phyloP scores from a whole-genome alignment of 305 asterid genomes.

The Fraxinus baroniana region DNA sequence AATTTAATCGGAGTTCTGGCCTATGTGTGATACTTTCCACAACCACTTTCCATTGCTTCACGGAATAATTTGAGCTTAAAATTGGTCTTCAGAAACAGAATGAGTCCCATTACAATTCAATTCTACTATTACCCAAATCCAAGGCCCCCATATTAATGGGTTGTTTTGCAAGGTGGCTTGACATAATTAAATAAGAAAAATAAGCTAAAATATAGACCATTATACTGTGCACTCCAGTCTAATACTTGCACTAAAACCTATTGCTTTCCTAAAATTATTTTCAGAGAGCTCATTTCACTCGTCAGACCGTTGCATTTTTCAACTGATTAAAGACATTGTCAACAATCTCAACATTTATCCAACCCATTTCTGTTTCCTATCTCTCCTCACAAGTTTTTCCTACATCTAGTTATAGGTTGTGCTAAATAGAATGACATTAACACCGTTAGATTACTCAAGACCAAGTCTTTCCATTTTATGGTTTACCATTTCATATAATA shows the following conservation, averaged over 20 bases:
- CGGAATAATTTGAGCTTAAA: background rate
- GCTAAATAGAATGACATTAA: background rate
- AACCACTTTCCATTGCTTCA: background rate
- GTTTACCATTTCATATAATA: slow-evolving; percentile 8
- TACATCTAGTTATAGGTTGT: background rate
- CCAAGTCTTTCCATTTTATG: background rate
- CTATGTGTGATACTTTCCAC: background rate
- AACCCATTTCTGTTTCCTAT: background rate
- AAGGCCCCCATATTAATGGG: background rate
- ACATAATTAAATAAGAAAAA: background rate
- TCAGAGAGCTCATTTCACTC: background rate
- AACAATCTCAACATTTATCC: background rate
- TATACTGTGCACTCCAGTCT: background rate
- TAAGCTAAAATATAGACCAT: background rate
- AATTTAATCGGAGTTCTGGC: background rate
- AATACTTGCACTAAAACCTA: background rate
- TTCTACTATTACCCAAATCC: background rate
- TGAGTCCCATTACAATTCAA: background rate
- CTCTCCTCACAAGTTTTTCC: background rate
- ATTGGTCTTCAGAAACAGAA: background rate
- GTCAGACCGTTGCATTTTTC: background rate
- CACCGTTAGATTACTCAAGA: background rate
- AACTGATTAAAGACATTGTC: background rate
- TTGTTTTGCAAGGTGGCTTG: background rate
- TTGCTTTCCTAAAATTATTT: background rate